Base-by-base conservation (phyloP, 2,329 filamentous ascomycete species). In the Fusarium burgessii region DNA sequence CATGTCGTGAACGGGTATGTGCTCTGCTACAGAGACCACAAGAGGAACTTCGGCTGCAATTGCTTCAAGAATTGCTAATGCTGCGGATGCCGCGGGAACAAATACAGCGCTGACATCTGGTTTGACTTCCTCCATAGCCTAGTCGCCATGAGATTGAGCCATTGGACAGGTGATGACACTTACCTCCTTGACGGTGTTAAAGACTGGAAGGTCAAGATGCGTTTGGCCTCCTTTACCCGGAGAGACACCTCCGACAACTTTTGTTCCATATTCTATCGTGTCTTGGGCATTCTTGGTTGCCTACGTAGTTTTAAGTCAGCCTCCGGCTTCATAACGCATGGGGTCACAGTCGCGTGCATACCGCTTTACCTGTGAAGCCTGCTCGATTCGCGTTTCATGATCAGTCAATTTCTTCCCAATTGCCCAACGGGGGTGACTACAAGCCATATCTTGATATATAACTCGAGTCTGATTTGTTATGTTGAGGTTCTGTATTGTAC, bases 1-100 rank as follows among this genome's bases (percentile, higher is more conserved):
- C 77, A 95, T 91, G 76, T 95, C 92, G 78, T 94, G 92, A 20
- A 94, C 82, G 0, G 93, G 93, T 36, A 95, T 91, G 78, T 94
- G 92, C 78, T 95, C 93, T 9, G 93, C 92, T 10, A 95, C 92
- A 9, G 92, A 91, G 10, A 94, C 92, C 25, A 95, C 89, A 3
- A 95, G 85, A 0, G 92, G 91, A 1, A 95, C 90, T 76, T 95
- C 92, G 1, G 92, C 92, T 77, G 93, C 92, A 62, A 95, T 91
- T 2, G 92, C 89, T 74, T 93, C 91, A 74, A 92, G 89, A 70
- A 94, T 93, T 0, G 92, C 92, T 52, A 83, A 81, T 5, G 90
- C 88, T 2, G 91, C 91, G 49, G 89, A 87, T 45, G 87, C 86
- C 3, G 91, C 91, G 0, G 91, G 90, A 1, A 93, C 91, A 68